Percentiles rank a stretch among this genome's conserved stretches.
Conservation (phyloP, 805 yeast species). For the Dipodascopsis uninucleata region DNA sequence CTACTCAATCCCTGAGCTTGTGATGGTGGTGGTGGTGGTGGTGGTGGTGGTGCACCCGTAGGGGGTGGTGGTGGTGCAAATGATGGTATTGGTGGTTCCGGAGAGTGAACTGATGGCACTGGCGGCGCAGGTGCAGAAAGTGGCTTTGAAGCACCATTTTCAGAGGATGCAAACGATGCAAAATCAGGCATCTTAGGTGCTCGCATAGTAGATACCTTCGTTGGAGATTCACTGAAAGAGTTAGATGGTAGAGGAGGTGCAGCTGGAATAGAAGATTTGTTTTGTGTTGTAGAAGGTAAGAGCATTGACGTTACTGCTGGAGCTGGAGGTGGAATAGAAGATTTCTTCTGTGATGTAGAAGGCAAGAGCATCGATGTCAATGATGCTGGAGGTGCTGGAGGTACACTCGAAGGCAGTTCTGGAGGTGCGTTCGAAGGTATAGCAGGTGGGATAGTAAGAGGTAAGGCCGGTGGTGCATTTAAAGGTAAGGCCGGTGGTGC, state of each 20-base stretch:
- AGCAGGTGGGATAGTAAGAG: not conserved
- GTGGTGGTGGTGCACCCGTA: slow-evolving; percentile 22
- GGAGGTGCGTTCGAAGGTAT: slow-evolving; percentile 16
- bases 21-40: slow-evolving; percentile 29
- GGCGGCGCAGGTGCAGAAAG: slow-evolving; percentile 25
- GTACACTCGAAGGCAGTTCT: slow-evolving; percentile 11
- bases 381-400: slow-evolving; percentile 4
- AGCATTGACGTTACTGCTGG: too few relatives aligned
- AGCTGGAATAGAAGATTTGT: too few relatives aligned
- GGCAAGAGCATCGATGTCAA: too few relatives aligned
- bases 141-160: slow-evolving; percentile 3
- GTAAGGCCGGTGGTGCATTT: not conserved
- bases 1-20: slow-evolving; percentile 9
- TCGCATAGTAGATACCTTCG: too few relatives aligned
- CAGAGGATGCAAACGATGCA: slow-evolving; percentile 1
- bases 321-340: too few relatives aligned
- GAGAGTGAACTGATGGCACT: slow-evolving; percentile 4
- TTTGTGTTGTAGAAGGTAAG: too few relatives aligned
- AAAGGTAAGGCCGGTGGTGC: slow-evolving; percentile 20
- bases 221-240: too few relatives aligned
- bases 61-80: not conserved
- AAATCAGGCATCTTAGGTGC: not conserved
- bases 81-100: slow-evolving; percentile 1
- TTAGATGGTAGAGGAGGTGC: too few relatives aligned
- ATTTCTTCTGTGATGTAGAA: too few relatives aligned